Percentiles rank a stretch among this genome's conserved stretches.
Conservation (phyloP, 441 rosid genomes). For the Breynia disticha region DNA sequence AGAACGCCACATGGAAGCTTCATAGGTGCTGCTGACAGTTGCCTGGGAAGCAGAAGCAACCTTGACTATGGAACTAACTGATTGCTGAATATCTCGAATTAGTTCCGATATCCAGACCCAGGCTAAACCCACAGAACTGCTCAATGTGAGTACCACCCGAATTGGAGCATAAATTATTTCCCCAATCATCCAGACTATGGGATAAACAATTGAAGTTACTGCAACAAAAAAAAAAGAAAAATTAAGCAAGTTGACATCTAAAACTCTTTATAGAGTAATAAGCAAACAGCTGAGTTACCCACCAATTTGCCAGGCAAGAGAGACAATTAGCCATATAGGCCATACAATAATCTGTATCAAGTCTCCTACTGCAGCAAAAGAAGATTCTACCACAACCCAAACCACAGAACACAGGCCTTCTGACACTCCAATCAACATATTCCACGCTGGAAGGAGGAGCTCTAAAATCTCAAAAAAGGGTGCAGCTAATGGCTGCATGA, state of each 20-base stretch:
- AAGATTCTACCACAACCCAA: conserved; percentile 38
- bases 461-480: conserved; percentile 38
- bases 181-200: conserved; percentile 54
- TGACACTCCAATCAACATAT: conserved; percentile 31
- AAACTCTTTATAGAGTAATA: neutral
- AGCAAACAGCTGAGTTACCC: conserved; percentile 16
- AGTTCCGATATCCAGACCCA: conserved; percentile 33
- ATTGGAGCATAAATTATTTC: conserved; percentile 65
- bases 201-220: conserved; percentile 51
- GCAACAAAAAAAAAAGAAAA: too few relatives aligned
- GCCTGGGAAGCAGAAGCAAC: conserved; percentile 57
- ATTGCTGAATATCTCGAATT: conserved; percentile 43
- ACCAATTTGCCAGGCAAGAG: conserved; percentile 49
- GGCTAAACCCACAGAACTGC: conserved; percentile 32
- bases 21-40: conserved; percentile 41
- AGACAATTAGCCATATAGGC: conserved; percentile 51
- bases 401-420: conserved; percentile 40
- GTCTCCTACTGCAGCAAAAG: conserved; percentile 37
- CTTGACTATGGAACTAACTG: conserved; percentile 37
- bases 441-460: conserved; percentile 62
- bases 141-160: conserved; percentile 45
- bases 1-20: conserved; percentile 77
- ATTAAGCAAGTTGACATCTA: neutral
- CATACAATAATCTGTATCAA: conserved; percentile 38
- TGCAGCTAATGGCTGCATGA: conserved; percentile 46